Evolutionary conservation across 2,329 filamentous ascomycete genomes (phyloP).

Genomic region (Paramyrothecium roridum): DNA sequence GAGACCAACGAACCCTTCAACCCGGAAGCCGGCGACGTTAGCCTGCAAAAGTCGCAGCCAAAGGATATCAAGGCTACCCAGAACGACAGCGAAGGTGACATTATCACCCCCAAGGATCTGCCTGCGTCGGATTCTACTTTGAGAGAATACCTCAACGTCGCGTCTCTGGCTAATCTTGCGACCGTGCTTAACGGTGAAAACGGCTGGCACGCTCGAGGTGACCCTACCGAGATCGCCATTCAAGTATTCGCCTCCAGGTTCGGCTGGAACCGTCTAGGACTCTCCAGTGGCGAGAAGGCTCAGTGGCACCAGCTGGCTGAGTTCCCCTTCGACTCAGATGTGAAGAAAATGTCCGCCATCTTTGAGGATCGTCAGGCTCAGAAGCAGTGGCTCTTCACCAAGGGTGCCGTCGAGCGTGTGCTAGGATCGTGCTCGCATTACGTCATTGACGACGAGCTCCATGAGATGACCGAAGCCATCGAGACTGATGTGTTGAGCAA

Average conservation of each 20-base stretch:
- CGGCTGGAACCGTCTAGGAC: conserved; percentile 54
- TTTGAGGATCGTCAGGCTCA: conserved; percentile 42
- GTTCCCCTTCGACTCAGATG: conserved; percentile 70
- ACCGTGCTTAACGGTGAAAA: conserved; percentile 53
- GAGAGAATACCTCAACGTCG: conserved; percentile 57
- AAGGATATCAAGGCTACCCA: conserved; percentile 28
- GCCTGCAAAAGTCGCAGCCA: conserved; percentile 30
- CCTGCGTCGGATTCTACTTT: conserved; percentile 45
- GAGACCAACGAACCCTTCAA: conserved; percentile 54
- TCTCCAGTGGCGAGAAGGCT: conserved; percentile 45
- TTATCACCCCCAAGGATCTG: conserved; percentile 21
- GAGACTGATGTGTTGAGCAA: conserved; percentile 58
- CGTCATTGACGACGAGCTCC: conserved; percentile 37
- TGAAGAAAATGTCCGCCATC: conserved; percentile 76
- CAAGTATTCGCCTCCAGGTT: conserved; percentile 72
- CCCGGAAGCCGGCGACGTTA: conserved; percentile 47
- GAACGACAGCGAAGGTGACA: conserved; percentile 20
- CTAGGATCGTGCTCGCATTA: conserved; percentile 59
- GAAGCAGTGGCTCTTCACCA: conserved; percentile 53
- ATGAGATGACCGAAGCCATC: conserved; percentile 49
- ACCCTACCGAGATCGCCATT: conserved; percentile 67
- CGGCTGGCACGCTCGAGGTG: conserved; percentile 61
- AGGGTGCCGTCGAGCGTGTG: conserved; percentile 68
- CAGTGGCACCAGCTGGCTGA: conserved; percentile 60
- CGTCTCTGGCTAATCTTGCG: conserved; percentile 64